Conservation (phyloP, 169 alveolate species). For the Plasmodium vivax region DNA sequence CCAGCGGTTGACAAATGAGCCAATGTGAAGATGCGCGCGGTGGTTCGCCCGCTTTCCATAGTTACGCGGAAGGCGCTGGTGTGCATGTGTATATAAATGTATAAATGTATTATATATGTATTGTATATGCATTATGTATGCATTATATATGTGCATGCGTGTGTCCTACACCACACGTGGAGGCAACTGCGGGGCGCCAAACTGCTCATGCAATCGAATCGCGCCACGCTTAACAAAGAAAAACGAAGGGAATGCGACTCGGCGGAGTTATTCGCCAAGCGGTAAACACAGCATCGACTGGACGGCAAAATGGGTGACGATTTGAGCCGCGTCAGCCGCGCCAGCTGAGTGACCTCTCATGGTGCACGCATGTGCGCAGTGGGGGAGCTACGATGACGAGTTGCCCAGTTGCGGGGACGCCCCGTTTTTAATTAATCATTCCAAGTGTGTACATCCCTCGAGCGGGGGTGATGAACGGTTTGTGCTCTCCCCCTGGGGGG, state of each 20-base stretch:
- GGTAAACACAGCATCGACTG: not conserved
- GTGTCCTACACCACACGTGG: not conserved
- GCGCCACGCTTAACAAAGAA: not conserved
- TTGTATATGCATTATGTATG: not conserved
- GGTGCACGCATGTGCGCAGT: not conserved
- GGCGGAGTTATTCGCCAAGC: not conserved
- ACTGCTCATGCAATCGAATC: not conserved
- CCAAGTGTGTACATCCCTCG: not conserved
- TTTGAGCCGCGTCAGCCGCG: not conserved
- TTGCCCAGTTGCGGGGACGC: not conserved
- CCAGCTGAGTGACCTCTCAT: not conserved
- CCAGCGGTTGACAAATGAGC: not conserved
- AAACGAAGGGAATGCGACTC: not conserved
- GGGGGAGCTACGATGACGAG: not conserved
- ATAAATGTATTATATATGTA: too few relatives aligned
- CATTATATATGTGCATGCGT: not conserved
- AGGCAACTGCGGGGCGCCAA: not conserved
- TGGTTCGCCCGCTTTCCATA: not conserved
- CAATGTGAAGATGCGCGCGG: not conserved
- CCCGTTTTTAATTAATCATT: not conserved
- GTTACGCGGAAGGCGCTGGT: not conserved
- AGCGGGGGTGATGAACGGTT: not conserved
- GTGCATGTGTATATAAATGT: not conserved
- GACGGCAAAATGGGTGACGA: not conserved
- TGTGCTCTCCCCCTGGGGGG: not conserved